Conservation (phyloP, 345 rosid species). For the Populus simonii region DNA sequence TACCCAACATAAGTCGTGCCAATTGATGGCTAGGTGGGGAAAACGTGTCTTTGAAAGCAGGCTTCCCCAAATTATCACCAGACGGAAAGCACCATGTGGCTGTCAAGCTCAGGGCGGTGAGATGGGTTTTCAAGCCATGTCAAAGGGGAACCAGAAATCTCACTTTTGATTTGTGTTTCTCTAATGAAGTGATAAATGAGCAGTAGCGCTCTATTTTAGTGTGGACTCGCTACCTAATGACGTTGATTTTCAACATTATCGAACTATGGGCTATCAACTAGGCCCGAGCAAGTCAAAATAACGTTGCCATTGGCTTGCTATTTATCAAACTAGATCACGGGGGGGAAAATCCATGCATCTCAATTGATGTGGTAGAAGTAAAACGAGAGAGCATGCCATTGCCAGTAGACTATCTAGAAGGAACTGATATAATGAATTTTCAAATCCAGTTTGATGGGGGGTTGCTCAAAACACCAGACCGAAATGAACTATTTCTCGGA, state of each 20-base stretch:
- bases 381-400: neutral
- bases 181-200: neutral
- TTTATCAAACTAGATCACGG: neutral
- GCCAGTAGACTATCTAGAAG: neutral
- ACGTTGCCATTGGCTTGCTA: neutral
- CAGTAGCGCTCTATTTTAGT: neutral
- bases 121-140: neutral
- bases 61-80: neutral
- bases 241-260: neutral
- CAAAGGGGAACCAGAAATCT: neutral
- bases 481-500: neutral
- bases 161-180: neutral
- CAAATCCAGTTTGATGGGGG: neutral
- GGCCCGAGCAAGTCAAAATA: neutral
- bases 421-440: neutral
- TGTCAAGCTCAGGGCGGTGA: neutral
- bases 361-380: neutral
- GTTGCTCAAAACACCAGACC: neutral
- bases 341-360: too few relatives aligned
- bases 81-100: neutral
- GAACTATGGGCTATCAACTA: neutral
- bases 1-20: neutral
- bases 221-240: neutral
- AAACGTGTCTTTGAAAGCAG: neutral
- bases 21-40: conserved; percentile 8